Evolutionary conservation across 2,329 filamentous ascomycete species (phyloP).

Genomic region (Pyrenophora graminea): DNA sequence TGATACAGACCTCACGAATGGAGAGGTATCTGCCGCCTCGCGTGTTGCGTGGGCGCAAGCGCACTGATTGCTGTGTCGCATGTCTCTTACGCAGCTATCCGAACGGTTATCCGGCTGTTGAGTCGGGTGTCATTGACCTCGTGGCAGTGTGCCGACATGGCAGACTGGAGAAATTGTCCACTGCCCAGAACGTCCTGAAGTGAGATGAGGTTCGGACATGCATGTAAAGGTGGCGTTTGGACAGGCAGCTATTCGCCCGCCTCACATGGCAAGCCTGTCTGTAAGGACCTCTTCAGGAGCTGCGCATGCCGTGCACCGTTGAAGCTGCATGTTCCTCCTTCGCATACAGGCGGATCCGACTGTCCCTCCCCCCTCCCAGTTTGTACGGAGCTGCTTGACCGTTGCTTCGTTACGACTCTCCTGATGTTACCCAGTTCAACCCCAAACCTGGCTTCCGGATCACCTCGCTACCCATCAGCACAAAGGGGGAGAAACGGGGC

Average conservation of each 20-base stretch:
- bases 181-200: slow-evolving; percentile 1
- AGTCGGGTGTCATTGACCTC: slow-evolving; percentile 27
- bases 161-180: slow-evolving; percentile 4
- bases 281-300: slow-evolving; percentile 23
- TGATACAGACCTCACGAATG: slow-evolving; percentile 35
- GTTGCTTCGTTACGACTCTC: slow-evolving; percentile 24
- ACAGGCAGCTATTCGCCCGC: slow-evolving; percentile 1
- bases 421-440: slow-evolving; percentile 35
- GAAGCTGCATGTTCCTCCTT: slow-evolving; percentile 20
- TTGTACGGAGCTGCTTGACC: slow-evolving; percentile 11
- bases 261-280: slow-evolving; percentile 16
- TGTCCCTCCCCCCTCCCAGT: slow-evolving; percentile 6
- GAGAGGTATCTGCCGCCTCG: slow-evolving; percentile 30
- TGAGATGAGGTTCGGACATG: slow-evolving; percentile 5
- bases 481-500: slow-evolving; percentile 19
- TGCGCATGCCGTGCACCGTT: slow-evolving; percentile 34
- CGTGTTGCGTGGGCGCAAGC: slow-evolving; percentile 40
- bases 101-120: slow-evolving; percentile 23
- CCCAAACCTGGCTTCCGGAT: slow-evolving; percentile 41
- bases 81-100: slow-evolving; percentile 32
- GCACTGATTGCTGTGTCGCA: slow-evolving; percentile 35
- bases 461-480: slow-evolving; percentile 20
- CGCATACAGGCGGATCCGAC: slow-evolving; percentile 14
- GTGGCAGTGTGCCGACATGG: slow-evolving; percentile 14
- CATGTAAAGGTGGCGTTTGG: slow-evolving; percentile 19